Conservation (phyloP, 148 eudicot genomes). For the Agrostemma githago region DNA sequence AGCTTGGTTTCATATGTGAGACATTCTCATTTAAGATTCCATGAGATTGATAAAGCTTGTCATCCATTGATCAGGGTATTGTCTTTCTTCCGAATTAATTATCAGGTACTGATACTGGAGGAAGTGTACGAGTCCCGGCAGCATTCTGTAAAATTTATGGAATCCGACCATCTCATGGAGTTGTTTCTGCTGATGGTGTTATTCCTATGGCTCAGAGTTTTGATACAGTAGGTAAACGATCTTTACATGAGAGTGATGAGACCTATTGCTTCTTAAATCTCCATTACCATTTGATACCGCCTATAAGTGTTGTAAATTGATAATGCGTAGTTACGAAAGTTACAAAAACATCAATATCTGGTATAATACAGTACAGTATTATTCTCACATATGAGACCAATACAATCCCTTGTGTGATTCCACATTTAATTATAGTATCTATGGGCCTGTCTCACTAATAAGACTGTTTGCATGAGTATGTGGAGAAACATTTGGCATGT, state of each 20-base stretch:
- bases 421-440: neutral
- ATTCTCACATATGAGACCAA: neutral
- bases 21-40: neutral
- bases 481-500: neutral
- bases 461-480: neutral
- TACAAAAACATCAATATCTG: too few species aligned
- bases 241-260: neutral
- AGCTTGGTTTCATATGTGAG: neutral
- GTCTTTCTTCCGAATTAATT: neutral
- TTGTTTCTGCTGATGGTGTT: conserved; percentile 66
- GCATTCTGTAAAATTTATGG: conserved; percentile 85
- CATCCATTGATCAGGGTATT: neutral
- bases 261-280: too few species aligned
- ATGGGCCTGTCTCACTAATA: neutral
- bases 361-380: too few species aligned
- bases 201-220: conserved; percentile 95
- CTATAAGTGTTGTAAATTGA: too few species aligned
- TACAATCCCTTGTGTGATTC: neutral
- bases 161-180: conserved; percentile 91
- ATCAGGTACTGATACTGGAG: conserved; percentile 90
- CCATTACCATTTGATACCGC: too few species aligned
- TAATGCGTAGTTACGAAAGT: too few species aligned
- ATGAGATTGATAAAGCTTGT: neutral
- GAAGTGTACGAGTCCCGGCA: conserved; percentile 91
- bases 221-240: conserved; percentile 76